A percentile compares a stretch with the other conserved stretches of the same genome.
phyloP scores from a whole-genome alignment of 768 basidiomycete genomes.

The Amanita pallidorosea region DNA sequence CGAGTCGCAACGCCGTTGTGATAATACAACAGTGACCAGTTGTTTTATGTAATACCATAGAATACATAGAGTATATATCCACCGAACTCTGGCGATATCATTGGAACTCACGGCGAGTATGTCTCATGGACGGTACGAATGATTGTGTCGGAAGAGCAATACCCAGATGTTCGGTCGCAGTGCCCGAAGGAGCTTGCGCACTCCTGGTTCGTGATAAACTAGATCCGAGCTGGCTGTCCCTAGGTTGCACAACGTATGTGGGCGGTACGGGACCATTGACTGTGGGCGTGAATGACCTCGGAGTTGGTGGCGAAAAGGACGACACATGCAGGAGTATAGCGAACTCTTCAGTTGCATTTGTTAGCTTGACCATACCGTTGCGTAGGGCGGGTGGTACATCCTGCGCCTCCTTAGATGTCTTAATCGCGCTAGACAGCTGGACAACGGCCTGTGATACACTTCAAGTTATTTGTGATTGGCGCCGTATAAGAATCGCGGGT shows the following conservation, averaged over 20 bases:
- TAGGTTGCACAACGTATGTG: conserved; percentile 12
- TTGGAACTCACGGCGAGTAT: not conserved
- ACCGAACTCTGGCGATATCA: not conserved
- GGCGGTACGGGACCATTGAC: conserved; percentile 22
- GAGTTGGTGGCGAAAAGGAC: conserved; percentile 54
- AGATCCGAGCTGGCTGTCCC: conserved; percentile 39
- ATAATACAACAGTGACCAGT: not conserved
- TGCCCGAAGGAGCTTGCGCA: conserved; percentile 32
- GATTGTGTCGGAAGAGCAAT: conserved; percentile 11
- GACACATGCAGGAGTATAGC: conserved; percentile 81
- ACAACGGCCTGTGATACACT: conserved; percentile 49
- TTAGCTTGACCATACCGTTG: conserved; percentile 63
- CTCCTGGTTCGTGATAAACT: conserved; percentile 53
- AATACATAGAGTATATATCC: not conserved
- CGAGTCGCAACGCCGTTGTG: not conserved
- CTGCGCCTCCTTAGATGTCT: conserved; percentile 49
- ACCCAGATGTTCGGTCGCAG: not conserved
- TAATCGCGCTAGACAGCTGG: conserved; percentile 64
- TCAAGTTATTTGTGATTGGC: conserved; percentile 2
- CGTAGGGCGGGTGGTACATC: conserved; percentile 46
- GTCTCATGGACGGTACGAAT: conserved; percentile 10
- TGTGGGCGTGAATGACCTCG: conserved; percentile 48
- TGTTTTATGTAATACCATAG: not conserved
- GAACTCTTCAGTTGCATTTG: conserved; percentile 79
- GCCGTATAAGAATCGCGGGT: conserved; percentile 6